These are phyloP conservation scores for Yarrowia sp. DNA, from an alignment of 805 yeast genomes.

Conservation along the genomic window DNA sequence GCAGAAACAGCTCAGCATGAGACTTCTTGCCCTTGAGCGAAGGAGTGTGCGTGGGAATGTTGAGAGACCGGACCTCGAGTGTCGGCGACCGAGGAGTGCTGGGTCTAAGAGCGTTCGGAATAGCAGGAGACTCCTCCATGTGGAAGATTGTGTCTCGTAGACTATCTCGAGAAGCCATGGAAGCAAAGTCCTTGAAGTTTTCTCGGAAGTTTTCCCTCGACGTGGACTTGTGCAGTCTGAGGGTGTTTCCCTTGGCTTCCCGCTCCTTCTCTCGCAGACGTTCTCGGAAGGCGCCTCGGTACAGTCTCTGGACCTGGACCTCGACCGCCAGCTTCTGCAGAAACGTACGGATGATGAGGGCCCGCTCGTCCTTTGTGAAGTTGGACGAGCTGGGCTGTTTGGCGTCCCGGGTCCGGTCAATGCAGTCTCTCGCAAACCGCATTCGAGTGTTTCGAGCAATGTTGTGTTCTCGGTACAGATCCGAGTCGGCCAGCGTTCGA, in stretches of 20 bases:
- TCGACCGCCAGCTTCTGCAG: slow-evolving; percentile 53
- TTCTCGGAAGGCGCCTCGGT: slow-evolving; percentile 44
- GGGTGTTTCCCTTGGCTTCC: background rate
- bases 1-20: slow-evolving; percentile 18
- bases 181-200: background rate
- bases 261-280: slow-evolving; percentile 1
- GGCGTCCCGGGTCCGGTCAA: slow-evolving; percentile 29
- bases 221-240: background rate
- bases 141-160: slow-evolving; percentile 8
- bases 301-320: slow-evolving; percentile 64
- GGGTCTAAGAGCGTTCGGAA: background rate
- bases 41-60: slow-evolving; percentile 13
- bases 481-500: slow-evolving; percentile 46
- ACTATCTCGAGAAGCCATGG: background rate
- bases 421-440: slow-evolving; percentile 42
- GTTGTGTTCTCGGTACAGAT: slow-evolving; percentile 56
- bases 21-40: slow-evolving; percentile 18
- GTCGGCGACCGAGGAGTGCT: slow-evolving; percentile 1
- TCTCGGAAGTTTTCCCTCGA: slow-evolving; percentile 11
- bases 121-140: background rate
- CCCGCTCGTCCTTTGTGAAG: slow-evolving; percentile 42
- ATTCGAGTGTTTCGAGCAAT: slow-evolving; percentile 42
- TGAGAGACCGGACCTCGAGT: background rate
- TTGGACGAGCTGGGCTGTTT: slow-evolving; percentile 16
- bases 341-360: slow-evolving; percentile 47